Evolutionary conservation across 352 stramenopile genomes (phyloP).

Genomic region (Chrysophaeum taylorii): DNA sequence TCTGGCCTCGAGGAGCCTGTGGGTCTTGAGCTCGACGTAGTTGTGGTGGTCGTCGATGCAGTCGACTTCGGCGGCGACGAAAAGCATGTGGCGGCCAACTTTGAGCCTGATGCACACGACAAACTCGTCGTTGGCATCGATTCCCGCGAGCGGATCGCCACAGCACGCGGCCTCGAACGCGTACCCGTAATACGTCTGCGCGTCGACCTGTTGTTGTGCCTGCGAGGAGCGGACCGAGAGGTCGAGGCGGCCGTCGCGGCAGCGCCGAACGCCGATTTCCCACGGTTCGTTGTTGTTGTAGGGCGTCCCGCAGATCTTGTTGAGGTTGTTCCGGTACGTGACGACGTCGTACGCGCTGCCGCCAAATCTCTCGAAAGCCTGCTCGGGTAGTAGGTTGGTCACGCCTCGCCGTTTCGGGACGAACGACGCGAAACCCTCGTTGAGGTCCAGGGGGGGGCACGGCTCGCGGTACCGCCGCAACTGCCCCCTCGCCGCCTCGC

Average conservation of each 20-base stretch:
- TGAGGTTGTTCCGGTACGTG: slow-evolving; percentile 2
- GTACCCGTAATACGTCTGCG: not conserved
- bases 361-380: not conserved
- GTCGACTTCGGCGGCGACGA: slow-evolving; percentile 21
- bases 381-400: not conserved
- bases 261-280: not conserved
- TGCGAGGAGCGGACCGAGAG: not conserved
- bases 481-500: not conserved
- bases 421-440: not conserved
- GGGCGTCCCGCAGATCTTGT: not conserved
- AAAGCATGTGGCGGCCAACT: not conserved
- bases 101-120: slow-evolving; percentile 17
- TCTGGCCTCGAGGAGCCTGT: not conserved
- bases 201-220: not conserved
- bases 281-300: not conserved
- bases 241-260: not conserved
- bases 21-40: slow-evolving; percentile 21
- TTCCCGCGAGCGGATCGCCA: not conserved
- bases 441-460: not conserved
- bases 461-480: not conserved
- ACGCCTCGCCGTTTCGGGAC: not conserved
- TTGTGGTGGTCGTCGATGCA: not conserved
- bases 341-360: not conserved
- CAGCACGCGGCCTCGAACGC: not conserved
- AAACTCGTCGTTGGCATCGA: slow-evolving; percentile 18